phyloP scores from a whole-genome alignment of 169 alveolate genomes.

The Cryptosporidium parvum region DNA sequence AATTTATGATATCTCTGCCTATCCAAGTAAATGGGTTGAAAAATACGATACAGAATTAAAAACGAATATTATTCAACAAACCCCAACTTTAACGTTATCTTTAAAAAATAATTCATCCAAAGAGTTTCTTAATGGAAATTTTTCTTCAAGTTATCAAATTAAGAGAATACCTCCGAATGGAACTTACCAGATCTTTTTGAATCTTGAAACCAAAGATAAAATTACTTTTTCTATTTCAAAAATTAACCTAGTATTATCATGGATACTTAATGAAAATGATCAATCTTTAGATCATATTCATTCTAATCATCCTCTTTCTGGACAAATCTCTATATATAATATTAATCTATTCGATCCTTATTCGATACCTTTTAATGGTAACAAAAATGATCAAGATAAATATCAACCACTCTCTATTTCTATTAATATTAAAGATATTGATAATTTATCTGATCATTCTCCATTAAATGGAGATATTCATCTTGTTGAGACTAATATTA shows the following conservation, averaged over 20 bases:
- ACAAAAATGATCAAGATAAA: slow-evolving; percentile 5
- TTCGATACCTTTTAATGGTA: not conserved
- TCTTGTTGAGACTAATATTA: slow-evolving; percentile 7
- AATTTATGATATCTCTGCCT: slow-evolving; percentile 26
- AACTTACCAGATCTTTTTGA: slow-evolving; percentile 27
- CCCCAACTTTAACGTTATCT: not conserved
- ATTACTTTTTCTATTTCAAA: slow-evolving; percentile 9
- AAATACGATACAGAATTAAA: not conserved
- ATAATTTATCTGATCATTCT: not conserved
- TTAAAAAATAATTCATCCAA: not conserved
- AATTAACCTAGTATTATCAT: slow-evolving; percentile 26
- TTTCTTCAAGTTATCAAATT: not conserved
- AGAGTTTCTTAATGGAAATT: slow-evolving; percentile 25
- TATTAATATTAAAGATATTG: slow-evolving; percentile 1
- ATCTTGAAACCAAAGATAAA: not conserved
- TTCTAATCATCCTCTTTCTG: not conserved
- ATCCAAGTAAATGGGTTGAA: slow-evolving; percentile 70
- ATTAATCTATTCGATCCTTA: slow-evolving; percentile 48
- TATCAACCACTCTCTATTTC: slow-evolving; percentile 17
- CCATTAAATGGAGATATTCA: not conserved
- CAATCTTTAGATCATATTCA: not conserved
- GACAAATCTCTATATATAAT: slow-evolving; percentile 17
- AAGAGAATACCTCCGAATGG: slow-evolving; percentile 12
- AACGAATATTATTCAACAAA: not conserved
- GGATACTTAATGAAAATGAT: not conserved